Conservation (phyloP, 176 grass and related monocot genomes). For the Leersia perrieri region DNA sequence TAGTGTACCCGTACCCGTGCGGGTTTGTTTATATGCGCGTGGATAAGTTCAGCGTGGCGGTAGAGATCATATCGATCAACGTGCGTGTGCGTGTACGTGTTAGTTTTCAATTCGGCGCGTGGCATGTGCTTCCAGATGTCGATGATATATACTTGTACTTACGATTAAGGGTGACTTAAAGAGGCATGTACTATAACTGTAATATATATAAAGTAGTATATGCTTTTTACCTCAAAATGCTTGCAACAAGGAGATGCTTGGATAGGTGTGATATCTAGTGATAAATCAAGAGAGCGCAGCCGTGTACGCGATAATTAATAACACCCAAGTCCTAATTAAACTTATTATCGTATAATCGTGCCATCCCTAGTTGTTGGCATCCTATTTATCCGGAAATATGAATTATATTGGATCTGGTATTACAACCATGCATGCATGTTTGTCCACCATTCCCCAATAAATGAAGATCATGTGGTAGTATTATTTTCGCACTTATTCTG, state of each 20-base stretch:
- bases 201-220: too few species aligned
- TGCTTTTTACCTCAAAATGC: neutral
- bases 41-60: neutral
- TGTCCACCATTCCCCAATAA: neutral
- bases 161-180: neutral
- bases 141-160: neutral
- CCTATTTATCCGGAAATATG: neutral
- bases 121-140: conserved; percentile 1
- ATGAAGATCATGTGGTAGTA: neutral
- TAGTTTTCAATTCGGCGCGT: conserved; percentile 8
- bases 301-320: neutral
- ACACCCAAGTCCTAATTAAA: neutral
- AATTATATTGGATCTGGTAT: neutral
- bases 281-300: too few species aligned
- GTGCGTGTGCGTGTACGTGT: conserved; percentile 1
- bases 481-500: neutral
- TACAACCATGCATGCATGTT: too few species aligned
- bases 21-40: conserved; percentile 8
- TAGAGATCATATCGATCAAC: neutral
- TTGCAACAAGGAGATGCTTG: neutral
- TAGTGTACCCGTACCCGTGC: neutral
- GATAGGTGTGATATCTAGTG: neutral
- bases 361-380: neutral
- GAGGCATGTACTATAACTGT: neutral
- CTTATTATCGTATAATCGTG: too few species aligned